Conservation (phyloP, 1,139 yeast genomes). For the Maudiozyma humilis region DNA sequence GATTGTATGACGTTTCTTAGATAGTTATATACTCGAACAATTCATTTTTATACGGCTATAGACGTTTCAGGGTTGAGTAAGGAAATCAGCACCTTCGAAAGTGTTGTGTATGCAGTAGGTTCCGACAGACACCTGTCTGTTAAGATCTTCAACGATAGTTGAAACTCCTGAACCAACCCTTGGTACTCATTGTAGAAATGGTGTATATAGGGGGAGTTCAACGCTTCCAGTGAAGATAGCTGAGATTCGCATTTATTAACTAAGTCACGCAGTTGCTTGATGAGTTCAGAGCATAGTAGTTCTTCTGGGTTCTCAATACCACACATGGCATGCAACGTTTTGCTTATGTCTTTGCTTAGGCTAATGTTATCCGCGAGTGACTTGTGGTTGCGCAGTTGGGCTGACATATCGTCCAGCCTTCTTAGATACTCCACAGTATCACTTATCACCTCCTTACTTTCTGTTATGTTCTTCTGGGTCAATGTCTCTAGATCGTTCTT, state of each 20-base stretch:
- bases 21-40: neutral
- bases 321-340: constrained; percentile 23
- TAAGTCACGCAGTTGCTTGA: constrained; percentile 14
- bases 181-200: constrained; percentile 27
- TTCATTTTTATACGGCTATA: neutral
- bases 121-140: constrained; percentile 23
- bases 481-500: constrained; percentile 17
- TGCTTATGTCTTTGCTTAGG: constrained; percentile 20
- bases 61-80: neutral
- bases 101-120: constrained; percentile 11
- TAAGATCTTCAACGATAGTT: constrained; percentile 22
- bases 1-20: too few species aligned
- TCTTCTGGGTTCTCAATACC: constrained; percentile 22
- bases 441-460: constrained; percentile 19
- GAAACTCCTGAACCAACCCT: constrained; percentile 25
- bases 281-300: constrained; percentile 16
- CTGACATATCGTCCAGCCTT: constrained; percentile 20
- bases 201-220: constrained; percentile 24
- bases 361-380: constrained; percentile 15
- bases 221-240: constrained; percentile 14
- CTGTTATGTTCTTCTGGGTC: constrained; percentile 16
- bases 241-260: constrained; percentile 14
- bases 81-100: constrained; percentile 10
- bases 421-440: constrained; percentile 26
- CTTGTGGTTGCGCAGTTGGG: constrained; percentile 16